Base-by-base conservation (phyloP, 2,329 filamentous ascomycete genomes). In the Aspergillus tanneri region DNA sequence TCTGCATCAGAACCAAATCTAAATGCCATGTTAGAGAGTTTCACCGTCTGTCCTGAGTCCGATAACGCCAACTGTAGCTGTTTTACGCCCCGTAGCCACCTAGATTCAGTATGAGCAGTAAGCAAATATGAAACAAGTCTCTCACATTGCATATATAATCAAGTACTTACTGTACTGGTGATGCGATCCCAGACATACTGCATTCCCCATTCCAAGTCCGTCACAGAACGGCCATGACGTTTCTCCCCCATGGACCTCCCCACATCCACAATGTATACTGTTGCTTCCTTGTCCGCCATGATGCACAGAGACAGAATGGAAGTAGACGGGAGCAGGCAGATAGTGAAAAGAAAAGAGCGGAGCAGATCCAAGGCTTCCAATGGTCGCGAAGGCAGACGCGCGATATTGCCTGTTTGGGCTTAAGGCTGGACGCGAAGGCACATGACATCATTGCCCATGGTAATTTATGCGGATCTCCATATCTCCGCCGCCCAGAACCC, bases 161-260 rank as follows among this genome's bases (percentile, higher is more conserved):
- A 46, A 23, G 67, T 68, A 37, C 79, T 71, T 69, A 90, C 86
- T 3, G 85, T 89, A 6, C 81, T 82, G 4, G 85, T 86, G 57
- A 95, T 87, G 66, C 88, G 93, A 76, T 97, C 92, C 91, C 92
- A 99, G 41, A 97, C 81, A 71, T 96, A 99, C 53, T 83, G 83
- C 83, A 97, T 85, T 39, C 84, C 82, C 83, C 86, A 99, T 52
- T 96, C 89, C 14, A 99, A 80, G 66, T 97, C 87, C 3, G 86
- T 86, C 66, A 92, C 82, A 16, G 75, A 66, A 57, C 93, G 84
- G 21, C 86, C 89, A 72, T 82, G 78, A 59, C 83, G 81, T 59
- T 77, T 80, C 64, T 87, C 77, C 49, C 79, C 86, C 88, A 95
- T 96, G n/a, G 91, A 88, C 62, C 75, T 77, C 49, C 90, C 91